These are phyloP conservation scores for Eucalyptus virginea DNA, from an alignment of 345 rosid genomes.

Conservation along the genomic window DNA sequence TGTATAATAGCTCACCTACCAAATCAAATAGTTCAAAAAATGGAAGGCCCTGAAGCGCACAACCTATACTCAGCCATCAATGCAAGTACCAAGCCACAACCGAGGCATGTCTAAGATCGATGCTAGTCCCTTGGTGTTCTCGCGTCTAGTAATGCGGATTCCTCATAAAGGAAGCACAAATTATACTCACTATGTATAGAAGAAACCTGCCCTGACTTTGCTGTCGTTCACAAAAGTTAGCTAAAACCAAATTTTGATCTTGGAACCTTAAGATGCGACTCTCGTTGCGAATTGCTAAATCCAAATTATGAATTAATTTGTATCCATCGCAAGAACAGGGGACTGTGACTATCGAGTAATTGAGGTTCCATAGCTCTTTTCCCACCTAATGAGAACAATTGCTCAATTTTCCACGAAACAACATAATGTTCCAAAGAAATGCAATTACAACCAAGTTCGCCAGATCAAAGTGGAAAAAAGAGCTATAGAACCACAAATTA, in stretches of 20 bases:
- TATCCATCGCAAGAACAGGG: not conserved
- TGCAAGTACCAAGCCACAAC: too few species aligned
- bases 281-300: not conserved
- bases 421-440: not conserved
- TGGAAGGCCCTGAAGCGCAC: too few species aligned
- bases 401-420: not conserved
- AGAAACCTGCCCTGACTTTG: not conserved
- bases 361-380: not conserved
- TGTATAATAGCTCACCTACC: too few species aligned
- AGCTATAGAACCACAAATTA: not conserved
- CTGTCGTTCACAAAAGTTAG: not conserved
- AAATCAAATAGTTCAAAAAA: too few species aligned
- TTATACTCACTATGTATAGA: too few species aligned
- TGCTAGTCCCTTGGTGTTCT: too few species aligned
- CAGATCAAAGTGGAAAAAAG: not conserved
- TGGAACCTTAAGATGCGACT: too few species aligned
- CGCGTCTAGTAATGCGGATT: fast-evolving
- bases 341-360: not conserved
- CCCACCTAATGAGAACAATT: not conserved
- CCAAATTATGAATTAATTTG: not conserved
- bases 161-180: fast-evolving
- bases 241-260: not conserved
- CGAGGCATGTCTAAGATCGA: too few species aligned
- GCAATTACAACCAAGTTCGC: not conserved
- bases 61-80: too few species aligned